Base-by-base conservation (phyloP, 1,139 yeast species). In the Blastobotrys petasosporus region DNA sequence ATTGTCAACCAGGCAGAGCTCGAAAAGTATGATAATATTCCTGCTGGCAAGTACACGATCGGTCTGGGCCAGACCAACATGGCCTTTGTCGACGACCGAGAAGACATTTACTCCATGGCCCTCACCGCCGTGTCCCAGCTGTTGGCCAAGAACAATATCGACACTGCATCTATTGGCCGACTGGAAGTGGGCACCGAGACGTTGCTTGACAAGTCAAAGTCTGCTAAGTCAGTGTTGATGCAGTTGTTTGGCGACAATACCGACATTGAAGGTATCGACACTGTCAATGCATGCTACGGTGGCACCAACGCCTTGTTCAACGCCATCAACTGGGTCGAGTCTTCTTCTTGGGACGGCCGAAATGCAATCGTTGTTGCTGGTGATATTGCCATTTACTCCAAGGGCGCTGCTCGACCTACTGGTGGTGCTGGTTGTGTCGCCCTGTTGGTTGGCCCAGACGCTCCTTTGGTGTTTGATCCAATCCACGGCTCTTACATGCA, bases 341-440 rank as follows among this genome's bases (percentile, higher is more conserved):
- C 97, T 31, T 81, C 90, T 32, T 77, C 92, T 41, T 94, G 98
- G 98, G 98, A 94, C 64, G 99, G 99, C 54, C 81, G 98, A 69
- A 90, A 92, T 63, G 98, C 98, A 51, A 80, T 92, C 61, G 99
- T 90, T 48, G 96, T 90, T 36, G 82, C 94, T 63, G 97, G 97
- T 68, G 99, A 94, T 69, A 92, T 94, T 66, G 98, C 98, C 64
- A 84, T 94, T 59, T 94, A 94, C 70, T 88, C 92, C 59, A 79
- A 90, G 71, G 98, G 98, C 66, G 84, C 94, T 42, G 99, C 99
- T 48, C 83, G 99, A 75, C 98, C 99, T 61, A 92, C 98, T 50
- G 99, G 99, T 66, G 99, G 99, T 71, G 97, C 95, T 50, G 99
- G 99, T 63, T 79, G 95, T 46, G 94, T 92, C 51, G 99, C 99